Conservation (phyloP, 2,329 filamentous ascomycete genomes). For the Dothiorella sarmentorum region DNA sequence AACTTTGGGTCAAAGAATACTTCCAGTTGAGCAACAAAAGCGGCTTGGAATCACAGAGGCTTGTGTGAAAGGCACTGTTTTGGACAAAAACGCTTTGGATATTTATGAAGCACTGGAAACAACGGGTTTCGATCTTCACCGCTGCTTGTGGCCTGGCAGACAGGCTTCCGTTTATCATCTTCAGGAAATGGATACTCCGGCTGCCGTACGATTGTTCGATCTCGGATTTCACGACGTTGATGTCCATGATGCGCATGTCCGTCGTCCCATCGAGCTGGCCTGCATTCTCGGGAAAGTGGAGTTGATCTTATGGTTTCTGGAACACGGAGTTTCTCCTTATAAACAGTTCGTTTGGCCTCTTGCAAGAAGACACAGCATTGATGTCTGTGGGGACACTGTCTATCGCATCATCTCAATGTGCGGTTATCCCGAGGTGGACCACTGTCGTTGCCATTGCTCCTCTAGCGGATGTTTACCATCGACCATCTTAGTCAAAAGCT, state of each 20-base stretch:
- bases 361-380: too few species aligned
- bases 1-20: background rate
- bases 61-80: too few species aligned
- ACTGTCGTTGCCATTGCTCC: background rate
- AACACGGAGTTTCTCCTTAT: background rate
- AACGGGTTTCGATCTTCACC: too few species aligned
- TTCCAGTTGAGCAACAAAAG: background rate
- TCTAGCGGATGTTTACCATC: background rate
- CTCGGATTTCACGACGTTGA: background rate
- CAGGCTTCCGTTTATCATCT: background rate
- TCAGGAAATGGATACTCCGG: fast-evolving
- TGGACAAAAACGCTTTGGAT: too few species aligned
- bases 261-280: background rate
- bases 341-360: background rate
- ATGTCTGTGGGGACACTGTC: background rate
- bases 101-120: too few species aligned
- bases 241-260: background rate
- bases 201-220: background rate
- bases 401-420: background rate
- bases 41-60: background rate
- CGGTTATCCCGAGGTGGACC: background rate
- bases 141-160: background rate
- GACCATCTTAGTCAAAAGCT: too few species aligned
- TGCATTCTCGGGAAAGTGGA: fast-evolving
- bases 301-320: background rate